These are phyloP conservation scores for Vaucheria bursata DNA, from an alignment of 352 stramenopile species.

Conservation along the genomic window DNA sequence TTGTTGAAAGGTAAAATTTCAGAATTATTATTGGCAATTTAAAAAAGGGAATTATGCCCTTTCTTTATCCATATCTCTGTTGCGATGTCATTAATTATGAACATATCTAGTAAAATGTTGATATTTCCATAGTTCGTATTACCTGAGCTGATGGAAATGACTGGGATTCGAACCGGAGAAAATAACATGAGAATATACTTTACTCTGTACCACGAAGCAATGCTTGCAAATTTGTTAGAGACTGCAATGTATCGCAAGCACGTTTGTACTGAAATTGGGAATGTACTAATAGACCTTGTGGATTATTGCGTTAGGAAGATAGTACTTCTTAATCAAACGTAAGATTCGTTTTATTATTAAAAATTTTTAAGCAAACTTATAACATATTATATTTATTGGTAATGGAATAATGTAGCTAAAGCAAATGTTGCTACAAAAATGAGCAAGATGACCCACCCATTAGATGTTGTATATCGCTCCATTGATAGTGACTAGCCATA, in stretches of 20 bases:
- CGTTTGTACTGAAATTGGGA: conserved; percentile 63
- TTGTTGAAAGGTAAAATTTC: no score
- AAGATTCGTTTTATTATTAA: neutral
- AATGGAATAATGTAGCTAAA: no score
- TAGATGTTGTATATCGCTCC: no score
- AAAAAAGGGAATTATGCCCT: neutral
- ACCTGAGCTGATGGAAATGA: conserved; percentile 18
- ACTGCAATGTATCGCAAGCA: conserved; percentile 72
- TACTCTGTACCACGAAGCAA: conserved; percentile 58
- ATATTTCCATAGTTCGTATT: conserved; percentile 21
- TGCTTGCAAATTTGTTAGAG: conserved; percentile 50
- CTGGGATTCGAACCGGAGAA: conserved; percentile 15
- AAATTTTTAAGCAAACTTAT: neutral
- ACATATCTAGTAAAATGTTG: no score
- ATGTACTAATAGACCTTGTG: conserved; percentile 78
- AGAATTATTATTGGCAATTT: no score
- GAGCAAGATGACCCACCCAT: no score
- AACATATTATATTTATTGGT: no score
- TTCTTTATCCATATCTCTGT: no score
- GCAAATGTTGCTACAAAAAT: no score
- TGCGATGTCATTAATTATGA: no score
- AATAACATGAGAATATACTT: conserved; percentile 79
- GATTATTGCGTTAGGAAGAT: conserved; percentile 83
- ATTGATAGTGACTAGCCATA: no score
- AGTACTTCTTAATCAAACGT: conserved; percentile 58